Evolutionary conservation across 179 eudicot genomes (phyloP).

Genomic region (Silene vulgaris): DNA sequence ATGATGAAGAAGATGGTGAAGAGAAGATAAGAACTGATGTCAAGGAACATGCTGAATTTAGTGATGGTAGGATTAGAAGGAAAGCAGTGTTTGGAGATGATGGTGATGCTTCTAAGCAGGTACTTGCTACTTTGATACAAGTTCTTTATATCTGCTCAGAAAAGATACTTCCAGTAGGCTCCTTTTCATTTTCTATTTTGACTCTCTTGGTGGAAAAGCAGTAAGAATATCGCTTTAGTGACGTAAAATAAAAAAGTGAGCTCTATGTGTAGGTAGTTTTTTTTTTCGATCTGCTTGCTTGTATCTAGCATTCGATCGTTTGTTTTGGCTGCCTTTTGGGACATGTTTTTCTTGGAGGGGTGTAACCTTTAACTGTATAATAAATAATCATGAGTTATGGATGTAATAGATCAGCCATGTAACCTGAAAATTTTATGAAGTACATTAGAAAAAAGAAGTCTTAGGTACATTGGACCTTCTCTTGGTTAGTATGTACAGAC

Average conservation of each 20-base stretch:
- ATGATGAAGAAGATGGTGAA: conserved; percentile 30
- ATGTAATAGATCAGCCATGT: background rate
- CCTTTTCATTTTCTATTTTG: background rate
- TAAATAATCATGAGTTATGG: background rate
- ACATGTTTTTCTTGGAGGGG: background rate
- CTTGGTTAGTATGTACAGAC: background rate
- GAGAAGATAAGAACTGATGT: conserved; percentile 21
- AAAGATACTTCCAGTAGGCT: background rate
- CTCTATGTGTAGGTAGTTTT: background rate
- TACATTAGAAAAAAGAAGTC: too few species aligned
- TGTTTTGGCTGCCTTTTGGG: background rate
- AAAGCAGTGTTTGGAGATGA: conserved; percentile 60
- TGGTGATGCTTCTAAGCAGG: conserved; percentile 41
- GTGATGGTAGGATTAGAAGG: conserved; percentile 76
- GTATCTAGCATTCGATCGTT: too few species aligned
- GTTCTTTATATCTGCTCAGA: background rate
- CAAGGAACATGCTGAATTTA: conserved; percentile 51
- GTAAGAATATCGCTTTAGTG: background rate
- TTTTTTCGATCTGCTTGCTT: too few species aligned
- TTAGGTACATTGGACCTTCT: background rate
- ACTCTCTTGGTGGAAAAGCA: background rate
- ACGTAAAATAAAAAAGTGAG: background rate
- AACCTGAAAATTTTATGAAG: background rate
- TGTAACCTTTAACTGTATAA: background rate
- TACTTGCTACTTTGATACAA: conserved; percentile 20